A percentile compares a stretch with the other conserved stretches of the same genome.
Evolutionary conservation across 345 rosid species (phyloP).

Genomic region (Citropsis articulata): DNA sequence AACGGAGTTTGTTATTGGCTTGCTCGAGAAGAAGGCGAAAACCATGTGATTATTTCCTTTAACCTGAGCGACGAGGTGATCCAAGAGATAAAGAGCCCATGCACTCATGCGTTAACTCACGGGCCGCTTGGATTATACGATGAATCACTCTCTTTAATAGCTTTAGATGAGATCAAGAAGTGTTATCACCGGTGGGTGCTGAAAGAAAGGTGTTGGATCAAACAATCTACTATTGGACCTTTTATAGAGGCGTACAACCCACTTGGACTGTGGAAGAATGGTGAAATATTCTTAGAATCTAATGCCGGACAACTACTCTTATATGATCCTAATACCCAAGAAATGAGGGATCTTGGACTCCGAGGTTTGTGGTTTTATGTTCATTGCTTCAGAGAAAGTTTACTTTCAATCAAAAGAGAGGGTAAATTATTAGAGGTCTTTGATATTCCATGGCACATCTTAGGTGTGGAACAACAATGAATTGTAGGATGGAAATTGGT

Average conservation of each 20-base stretch:
- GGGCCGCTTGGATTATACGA: background rate
- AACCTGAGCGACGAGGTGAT: background rate
- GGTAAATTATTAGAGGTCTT: accelerated
- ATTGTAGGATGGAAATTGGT: accelerated
- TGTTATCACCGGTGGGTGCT: background rate
- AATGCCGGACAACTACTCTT: background rate
- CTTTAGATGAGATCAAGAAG: too few species aligned
- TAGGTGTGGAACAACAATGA: background rate
- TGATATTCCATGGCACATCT: background rate
- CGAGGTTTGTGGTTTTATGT: background rate
- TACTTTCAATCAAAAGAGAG: background rate
- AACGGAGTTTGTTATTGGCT: constrained; percentile 5
- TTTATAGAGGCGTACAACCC: background rate
- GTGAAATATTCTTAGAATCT: background rate
- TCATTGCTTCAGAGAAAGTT: background rate
- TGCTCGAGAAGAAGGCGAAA: background rate
- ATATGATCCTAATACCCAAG: background rate
- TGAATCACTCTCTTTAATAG: background rate
- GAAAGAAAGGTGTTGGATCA: background rate
- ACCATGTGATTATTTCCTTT: background rate
- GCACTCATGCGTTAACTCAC: background rate
- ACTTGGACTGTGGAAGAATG: background rate
- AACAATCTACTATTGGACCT: background rate
- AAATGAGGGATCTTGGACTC: background rate
- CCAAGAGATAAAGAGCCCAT: background rate